Evolutionary conservation across 176 grass and related monocot species (phyloP), one percentile per base, ranked within the genome.

Genomic region (Typha latifolia): DNA sequence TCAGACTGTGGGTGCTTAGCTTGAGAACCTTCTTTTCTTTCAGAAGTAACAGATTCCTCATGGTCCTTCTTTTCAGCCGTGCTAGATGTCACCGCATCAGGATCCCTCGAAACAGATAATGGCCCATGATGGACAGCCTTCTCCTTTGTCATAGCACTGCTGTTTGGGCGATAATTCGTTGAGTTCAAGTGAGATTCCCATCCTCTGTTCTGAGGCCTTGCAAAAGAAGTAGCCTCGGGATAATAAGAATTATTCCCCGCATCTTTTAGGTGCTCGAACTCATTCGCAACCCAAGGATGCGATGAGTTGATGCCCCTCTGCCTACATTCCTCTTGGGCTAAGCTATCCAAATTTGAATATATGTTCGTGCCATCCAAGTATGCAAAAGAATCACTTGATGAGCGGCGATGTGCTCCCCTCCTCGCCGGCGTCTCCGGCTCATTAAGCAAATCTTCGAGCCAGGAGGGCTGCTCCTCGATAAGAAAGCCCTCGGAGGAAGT

Each of bases 381-480:
- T 4, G 94, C 84, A 22, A 90, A 99, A 0, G 94, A 93, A 56
- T 99, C 94, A 37, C 94, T 99, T 1, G 85, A 90, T 50, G 94
- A 99, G 57, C 94, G 81, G 37, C 94, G 89, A 76, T 99, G 94
- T 0, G 75, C 75, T 22, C 78, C 80, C 43, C 72, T 63, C 62
- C 79, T 80, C 37, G 76, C 78, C 1, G 86, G 94, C 27, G 69
- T 85, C 51, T 99, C 86, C 0, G 94, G 89, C 79, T 99, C 94
- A 37, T 93, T 72, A 19, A 99, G 89, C 67, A 99, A 73, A 70
- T 99, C 94, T 4, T 99, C 89, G 5, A 99, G 94, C 94, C 89
- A 99, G 20, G 86, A 84, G 14, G 89, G 89, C 71, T 99, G 94
- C 73, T 93, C 94, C 69, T 99, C 94, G 5, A 91, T 84, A 16